Percentiles rank a stretch among this genome's conserved stretches.
Evolutionary conservation across 108 stramenopile genomes (phyloP).

Genomic region (Aureococcus anophagefferens): DNA sequence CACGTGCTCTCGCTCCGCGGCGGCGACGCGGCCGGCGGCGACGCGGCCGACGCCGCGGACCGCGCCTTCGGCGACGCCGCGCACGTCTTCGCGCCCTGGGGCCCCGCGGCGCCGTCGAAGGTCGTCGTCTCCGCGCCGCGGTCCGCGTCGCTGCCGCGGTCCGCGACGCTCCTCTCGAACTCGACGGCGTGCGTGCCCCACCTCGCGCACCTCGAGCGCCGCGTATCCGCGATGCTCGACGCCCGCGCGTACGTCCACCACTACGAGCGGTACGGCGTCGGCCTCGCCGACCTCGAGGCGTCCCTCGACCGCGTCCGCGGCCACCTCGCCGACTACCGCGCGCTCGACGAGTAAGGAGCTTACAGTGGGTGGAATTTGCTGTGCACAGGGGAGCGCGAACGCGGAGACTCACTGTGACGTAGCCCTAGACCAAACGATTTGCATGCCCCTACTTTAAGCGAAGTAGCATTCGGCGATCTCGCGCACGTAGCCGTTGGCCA

Average conservation of each 20-base stretch:
- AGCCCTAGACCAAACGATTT: too few species aligned
- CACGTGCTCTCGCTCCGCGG: neutral
- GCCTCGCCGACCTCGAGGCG: neutral
- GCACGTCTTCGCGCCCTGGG: too few species aligned
- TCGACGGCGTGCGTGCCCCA: neutral
- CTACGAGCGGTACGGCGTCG: neutral
- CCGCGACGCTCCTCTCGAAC: neutral
- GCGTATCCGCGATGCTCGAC: neutral
- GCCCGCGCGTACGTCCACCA: neutral
- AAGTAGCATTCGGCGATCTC: too few species aligned
- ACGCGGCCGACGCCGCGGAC: neutral
- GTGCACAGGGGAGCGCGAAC: too few species aligned
- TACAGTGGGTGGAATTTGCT: too few species aligned
- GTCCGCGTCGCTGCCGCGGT: neutral
- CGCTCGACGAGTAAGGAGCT: too few species aligned
- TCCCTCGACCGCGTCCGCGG: neutral
- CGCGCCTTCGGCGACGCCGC: too few species aligned
- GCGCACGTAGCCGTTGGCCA: neutral
- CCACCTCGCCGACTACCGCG: constrained; percentile 1
- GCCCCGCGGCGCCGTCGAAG: too few species aligned
- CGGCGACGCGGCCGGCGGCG: neutral
- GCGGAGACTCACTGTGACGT: too few species aligned
- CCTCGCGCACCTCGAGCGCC: neutral
- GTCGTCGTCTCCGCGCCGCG: neutral
- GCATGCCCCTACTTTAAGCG: too few species aligned